Base-by-base conservation (phyloP, 176 grass and related monocot species). In the Typha latifolia region DNA sequence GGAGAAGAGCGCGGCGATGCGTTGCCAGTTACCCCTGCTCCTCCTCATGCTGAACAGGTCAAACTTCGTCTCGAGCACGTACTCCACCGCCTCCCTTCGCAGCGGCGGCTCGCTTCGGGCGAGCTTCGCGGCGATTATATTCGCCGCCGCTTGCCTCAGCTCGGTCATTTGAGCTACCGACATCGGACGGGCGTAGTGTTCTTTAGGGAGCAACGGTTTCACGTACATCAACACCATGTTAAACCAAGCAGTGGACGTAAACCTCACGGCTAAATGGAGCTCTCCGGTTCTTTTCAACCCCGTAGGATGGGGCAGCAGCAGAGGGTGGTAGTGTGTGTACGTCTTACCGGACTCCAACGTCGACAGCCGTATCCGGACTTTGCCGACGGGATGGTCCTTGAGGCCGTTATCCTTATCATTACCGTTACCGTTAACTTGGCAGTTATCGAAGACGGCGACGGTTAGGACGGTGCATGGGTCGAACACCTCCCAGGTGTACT, bases 391-490 rank as follows among this genome's bases (percentile, higher is more conserved):
- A 8, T 16, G 29, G n/a, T 71, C 47, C 4, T 23, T 20, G 29
- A 8, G 0, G 51, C 15, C 24, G 1, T 15, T 26, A 49, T 2
- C 64, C 64, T 47, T 48, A 29, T 26, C n/a, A n/a, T n/a, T n/a
- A n/a, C n/a, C 10, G 15, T 49, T 47, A 49, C 6, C 43, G 74
- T 50, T 12, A 26, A 82, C 37, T 22, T 78, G 74, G 57, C 12
- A 5, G 74, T 73, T 83, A 57, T 73, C 64, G 74, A 78, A 65
- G 12, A 83, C 74, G 74, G 81, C 81, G 62, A 83, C 32, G 64
- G 81, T 83, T 56, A 83, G 81, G 56, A 78, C 74, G 19, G 81
- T 83, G 81, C 57, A 78, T 1, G 70, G 74, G 55, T 83, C 81
- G 65, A 78, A 72, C 14, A 83, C 74, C n/a, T 74, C 81, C 75